A percentile compares a stretch with the other conserved stretches of the same genome.
phyloP scores from a whole-genome alignment of 345 rosid species.

The Eucalyptus curtisii region DNA sequence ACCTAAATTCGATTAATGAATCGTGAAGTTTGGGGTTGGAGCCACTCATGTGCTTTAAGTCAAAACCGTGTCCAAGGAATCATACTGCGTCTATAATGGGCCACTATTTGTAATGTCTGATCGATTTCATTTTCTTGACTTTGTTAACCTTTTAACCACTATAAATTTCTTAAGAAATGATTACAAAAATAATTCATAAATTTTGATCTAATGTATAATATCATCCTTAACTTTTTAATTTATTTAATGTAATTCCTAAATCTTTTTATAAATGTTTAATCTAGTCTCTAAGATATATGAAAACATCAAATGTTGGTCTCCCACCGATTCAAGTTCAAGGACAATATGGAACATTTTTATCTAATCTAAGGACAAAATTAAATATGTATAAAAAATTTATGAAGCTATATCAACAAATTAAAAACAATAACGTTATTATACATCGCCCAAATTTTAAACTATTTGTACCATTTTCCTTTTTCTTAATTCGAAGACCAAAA shows the following conservation, averaged over 20 bases:
- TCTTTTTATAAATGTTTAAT: too few relatives aligned
- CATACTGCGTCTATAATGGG: neutral
- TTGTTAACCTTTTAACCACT: neutral
- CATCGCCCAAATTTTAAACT: accelerated
- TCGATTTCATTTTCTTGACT: neutral
- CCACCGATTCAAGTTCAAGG: neutral
- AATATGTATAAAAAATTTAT: accelerated
- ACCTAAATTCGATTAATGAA: neutral
- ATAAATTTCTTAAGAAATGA: neutral
- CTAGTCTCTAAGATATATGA: too few relatives aligned
- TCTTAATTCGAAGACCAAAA: neutral
- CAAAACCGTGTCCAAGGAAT: neutral
- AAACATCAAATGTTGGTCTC: too few relatives aligned
- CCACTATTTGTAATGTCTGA: neutral
- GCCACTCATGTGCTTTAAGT: neutral
- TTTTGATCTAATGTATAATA: accelerated
- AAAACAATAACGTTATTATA: accelerated
- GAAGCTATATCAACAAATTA: accelerated
- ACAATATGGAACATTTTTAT: too few relatives aligned
- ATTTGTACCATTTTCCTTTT: neutral
- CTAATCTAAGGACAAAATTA: accelerated
- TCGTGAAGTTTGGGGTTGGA: neutral
- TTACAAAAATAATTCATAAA: neutral
- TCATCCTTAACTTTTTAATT: too few relatives aligned
- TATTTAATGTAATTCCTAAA: too few relatives aligned